Base-by-base conservation (phyloP, 495 filamentous ascomycete genomes). In the Penicillium waksmanii region DNA sequence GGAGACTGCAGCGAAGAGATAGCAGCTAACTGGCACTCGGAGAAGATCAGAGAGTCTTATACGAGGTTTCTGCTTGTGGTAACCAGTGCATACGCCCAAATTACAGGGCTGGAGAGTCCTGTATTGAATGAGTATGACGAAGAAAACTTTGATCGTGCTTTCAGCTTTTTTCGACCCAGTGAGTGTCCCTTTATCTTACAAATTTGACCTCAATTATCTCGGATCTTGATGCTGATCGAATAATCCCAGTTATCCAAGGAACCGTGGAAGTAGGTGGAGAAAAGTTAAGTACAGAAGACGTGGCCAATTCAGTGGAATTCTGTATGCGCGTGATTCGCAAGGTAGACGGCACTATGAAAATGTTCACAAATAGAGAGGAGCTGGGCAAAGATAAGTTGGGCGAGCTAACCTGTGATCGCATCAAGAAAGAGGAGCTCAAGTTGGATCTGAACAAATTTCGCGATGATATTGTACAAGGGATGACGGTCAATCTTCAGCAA, bases 1-100 rank as follows among this genome's bases (percentile, higher is more conserved):
- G 80, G 79, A 7, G 61, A 83, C 23, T 69, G 61, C 44, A 63
- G 66, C 17, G 80, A 84, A 61, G 5, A 51, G 0, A 57, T 43
- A 12, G 82, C 81, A 0, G 73, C 69, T 2, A 55, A 67, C 15
- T 84, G 81, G 81, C 81, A 84, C 62, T 66, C 71, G 3, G 75
- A 67, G 19, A 80, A 79, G 57, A 65, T 78, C 1, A 53, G 70
- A 1, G 77, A 81, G 43, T 69, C 74, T 18, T 85, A 83, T 51
- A 80, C 78, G 2, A 75, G 80, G 11, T 85, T 85, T 68, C 54
- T 83, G 33, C 53, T 85, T 2, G 70, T 82, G 2, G 76, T 84
- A 1, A 49, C 73, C 44, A 81, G 72, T 51, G 71, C 77, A 1
- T 60, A 71, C 5, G 74, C 74, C 62, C 82, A 84, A 66, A 81